Conservation (phyloP, 371 early-diverging fungal genomes). For the Parasitella parasitica region DNA sequence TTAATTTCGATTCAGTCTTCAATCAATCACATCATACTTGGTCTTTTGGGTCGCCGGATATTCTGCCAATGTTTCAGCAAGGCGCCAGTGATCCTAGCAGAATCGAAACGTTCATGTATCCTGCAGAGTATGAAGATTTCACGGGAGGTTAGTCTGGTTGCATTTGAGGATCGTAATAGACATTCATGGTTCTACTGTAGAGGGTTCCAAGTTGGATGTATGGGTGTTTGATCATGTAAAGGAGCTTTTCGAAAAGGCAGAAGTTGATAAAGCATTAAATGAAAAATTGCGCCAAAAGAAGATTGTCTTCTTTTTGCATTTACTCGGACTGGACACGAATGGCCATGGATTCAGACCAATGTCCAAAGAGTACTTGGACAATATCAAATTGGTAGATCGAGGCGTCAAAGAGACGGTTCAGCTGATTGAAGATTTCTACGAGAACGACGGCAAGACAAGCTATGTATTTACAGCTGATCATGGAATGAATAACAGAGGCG, state of each 20-base stretch:
- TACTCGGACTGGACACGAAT: constrained; percentile 93
- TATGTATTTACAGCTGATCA: constrained; percentile 95
- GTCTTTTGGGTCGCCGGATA: constrained; percentile 98
- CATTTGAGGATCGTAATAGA: too few relatives aligned
- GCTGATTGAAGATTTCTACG: constrained; percentile 74
- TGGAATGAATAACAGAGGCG: constrained; percentile 92
- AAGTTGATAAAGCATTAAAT: constrained; percentile 50
- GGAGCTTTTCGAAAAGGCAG: constrained; percentile 39
- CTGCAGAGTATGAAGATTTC: constrained; percentile 87
- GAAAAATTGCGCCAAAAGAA: constrained; percentile 68
- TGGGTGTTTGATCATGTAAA: constrained; percentile 85
- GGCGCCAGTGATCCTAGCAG: constrained; percentile 79
- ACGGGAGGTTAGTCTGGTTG: constrained; percentile 64
- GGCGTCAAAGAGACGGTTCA: constrained; percentile 69
- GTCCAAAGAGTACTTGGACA: constrained; percentile 80
- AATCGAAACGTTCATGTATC: constrained; percentile 90
- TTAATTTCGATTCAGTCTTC: constrained; percentile 94
- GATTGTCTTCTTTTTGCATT: constrained; percentile 88
- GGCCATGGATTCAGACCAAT: constrained; percentile 90
- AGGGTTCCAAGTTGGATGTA: constrained; percentile 81
- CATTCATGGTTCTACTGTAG: too few relatives aligned
- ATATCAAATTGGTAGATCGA: constrained; percentile 80
- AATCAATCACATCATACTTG: constrained; percentile 89
- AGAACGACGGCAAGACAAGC: constrained; percentile 79
- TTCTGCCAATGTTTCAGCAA: constrained; percentile 92